A percentile compares a stretch with the other conserved stretches of the same genome.
Conservation (phyloP, 768 basidiomycete genomes). For the Hortiboletus campestris region DNA sequence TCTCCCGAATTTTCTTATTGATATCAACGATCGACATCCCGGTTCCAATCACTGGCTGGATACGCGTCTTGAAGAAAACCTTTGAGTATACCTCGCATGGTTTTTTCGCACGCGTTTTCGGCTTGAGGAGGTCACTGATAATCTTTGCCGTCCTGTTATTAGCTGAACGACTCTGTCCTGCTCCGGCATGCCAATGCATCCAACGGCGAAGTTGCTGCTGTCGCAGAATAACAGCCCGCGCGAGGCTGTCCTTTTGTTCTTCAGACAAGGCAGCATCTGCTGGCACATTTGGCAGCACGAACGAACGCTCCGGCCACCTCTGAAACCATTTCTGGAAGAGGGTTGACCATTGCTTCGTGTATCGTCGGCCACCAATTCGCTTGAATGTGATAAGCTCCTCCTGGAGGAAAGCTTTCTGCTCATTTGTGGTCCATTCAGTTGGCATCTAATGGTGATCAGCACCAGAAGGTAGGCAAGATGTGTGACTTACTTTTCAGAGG, state of each 20-base stretch:
- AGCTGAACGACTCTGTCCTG: background rate
- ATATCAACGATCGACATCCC: background rate
- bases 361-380: background rate
- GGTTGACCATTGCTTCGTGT: background rate
- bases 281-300: background rate
- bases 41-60: background rate
- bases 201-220: background rate
- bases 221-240: too few relatives aligned
- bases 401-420: background rate
- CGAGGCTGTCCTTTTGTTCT: background rate
- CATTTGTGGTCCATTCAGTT: background rate
- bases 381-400: constrained; percentile 1
- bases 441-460: background rate
- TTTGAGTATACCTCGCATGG: background rate
- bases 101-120: background rate
- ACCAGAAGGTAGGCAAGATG: background rate
- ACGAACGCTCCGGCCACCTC: background rate
- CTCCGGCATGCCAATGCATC: background rate
- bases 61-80: background rate
- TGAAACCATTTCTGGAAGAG: constrained; percentile 1
- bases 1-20: background rate
- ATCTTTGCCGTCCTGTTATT: background rate
- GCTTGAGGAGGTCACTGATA: background rate
- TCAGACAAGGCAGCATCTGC: background rate
- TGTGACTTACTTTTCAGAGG: too few relatives aligned